Conservation (phyloP, 495 filamentous ascomycete genomes). For the Lophiostoma macrostomum region DNA sequence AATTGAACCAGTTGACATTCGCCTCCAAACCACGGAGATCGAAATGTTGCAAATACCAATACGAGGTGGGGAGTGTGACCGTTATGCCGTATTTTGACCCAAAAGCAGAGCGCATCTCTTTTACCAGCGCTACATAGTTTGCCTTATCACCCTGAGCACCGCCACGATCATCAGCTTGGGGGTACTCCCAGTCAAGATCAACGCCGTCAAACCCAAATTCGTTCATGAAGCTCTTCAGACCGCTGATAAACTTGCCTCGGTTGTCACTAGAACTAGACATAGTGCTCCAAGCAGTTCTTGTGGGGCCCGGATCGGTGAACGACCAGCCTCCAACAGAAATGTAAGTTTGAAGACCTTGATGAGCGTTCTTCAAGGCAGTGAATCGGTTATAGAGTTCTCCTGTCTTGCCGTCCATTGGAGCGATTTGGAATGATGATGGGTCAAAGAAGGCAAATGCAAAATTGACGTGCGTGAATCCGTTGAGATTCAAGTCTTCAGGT, state of each 20-base stretch:
- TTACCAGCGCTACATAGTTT: conserved; percentile 48
- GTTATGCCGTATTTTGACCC: conserved; percentile 42
- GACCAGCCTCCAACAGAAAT: conserved; percentile 9
- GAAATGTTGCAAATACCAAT: conserved; percentile 9
- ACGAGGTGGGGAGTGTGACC: conserved; percentile 37
- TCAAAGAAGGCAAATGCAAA: conserved; percentile 40
- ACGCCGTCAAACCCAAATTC: conserved; percentile 53
- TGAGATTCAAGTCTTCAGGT: conserved; percentile 8
- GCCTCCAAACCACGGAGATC: conserved; percentile 1
- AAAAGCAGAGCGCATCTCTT: conserved; percentile 43
- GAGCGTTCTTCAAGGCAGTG: conserved; percentile 34
- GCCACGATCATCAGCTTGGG: conserved; percentile 47
- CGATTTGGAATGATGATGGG: conserved; percentile 29
- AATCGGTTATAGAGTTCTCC: conserved; percentile 29
- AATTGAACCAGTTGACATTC: conserved; percentile 18
- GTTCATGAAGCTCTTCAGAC: conserved; percentile 46
- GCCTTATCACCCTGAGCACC: conserved; percentile 42
- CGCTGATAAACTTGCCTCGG: conserved; percentile 44
- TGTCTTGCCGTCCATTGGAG: conserved; percentile 25
- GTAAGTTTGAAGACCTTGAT: conserved; percentile 23
- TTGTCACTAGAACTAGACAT: conserved; percentile 33
- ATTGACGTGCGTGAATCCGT: conserved; percentile 35
- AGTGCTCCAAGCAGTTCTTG: conserved; percentile 38
- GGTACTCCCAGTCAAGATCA: conserved; percentile 54
- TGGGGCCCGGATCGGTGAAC: conserved; percentile 18